Evolutionary conservation across 2,329 filamentous ascomycete species (phyloP).

Genomic region (Leptodontidium sp.): DNA sequence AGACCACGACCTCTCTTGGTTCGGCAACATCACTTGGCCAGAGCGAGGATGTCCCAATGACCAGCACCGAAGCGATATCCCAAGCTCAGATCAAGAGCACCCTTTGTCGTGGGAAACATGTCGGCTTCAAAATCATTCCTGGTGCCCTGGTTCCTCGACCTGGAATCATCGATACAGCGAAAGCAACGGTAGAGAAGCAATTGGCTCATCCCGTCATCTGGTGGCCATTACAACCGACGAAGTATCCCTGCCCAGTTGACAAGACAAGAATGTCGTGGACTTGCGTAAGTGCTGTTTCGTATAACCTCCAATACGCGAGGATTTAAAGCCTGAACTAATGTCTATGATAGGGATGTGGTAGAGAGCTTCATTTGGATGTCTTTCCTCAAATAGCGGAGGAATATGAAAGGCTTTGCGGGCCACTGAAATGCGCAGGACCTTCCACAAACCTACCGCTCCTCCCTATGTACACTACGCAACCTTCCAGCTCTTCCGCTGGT

Average conservation of each 20-base stretch:
- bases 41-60: background rate
- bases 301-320: background rate
- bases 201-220: background rate
- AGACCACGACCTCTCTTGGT: background rate
- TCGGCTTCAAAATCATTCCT: background rate
- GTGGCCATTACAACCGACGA: background rate
- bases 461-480: background rate
- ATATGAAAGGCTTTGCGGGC: background rate
- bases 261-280: background rate
- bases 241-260: background rate
- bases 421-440: background rate
- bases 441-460: background rate
- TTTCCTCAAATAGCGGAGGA: background rate
- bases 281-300: background rate
- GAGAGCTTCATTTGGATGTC: background rate
- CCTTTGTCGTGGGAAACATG: background rate
- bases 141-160: background rate
- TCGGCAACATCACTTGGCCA: background rate
- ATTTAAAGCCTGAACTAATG: background rate
- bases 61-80: background rate
- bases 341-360: background rate
- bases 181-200: background rate
- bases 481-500: background rate
- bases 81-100: background rate
- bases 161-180: background rate